These are phyloP conservation scores for Drechslera avenae DNA, from an alignment of 2,329 filamentous ascomycete genomes.

Conservation along the genomic window DNA sequence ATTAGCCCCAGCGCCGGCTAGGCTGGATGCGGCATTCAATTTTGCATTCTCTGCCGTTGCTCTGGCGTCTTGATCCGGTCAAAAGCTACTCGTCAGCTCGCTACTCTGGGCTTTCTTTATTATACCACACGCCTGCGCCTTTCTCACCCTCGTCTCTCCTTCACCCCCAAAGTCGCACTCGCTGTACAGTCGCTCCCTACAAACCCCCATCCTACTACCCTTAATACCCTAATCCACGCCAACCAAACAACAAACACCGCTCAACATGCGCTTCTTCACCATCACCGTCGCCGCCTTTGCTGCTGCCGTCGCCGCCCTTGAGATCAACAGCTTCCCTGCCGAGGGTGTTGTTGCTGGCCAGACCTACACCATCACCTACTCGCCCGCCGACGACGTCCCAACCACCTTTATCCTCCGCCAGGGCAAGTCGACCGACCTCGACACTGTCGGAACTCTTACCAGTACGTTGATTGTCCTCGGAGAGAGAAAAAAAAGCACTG, in stretches of 20 bases:
- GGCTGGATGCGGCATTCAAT: constrained; percentile 30
- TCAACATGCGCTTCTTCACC: constrained; percentile 59
- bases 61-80: constrained; percentile 28
- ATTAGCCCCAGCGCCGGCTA: constrained; percentile 30
- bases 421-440: constrained; percentile 57
- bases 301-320: constrained; percentile 52
- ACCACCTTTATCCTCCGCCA: constrained; percentile 63
- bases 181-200: constrained; percentile 38
- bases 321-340: constrained; percentile 57
- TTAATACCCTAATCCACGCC: constrained; percentile 21
- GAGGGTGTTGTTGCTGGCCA: constrained; percentile 56
- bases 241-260: constrained; percentile 11
- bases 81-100: constrained; percentile 18
- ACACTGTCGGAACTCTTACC: constrained; percentile 57
- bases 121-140: constrained; percentile 15
- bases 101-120: constrained; percentile 20
- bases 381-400: constrained; percentile 50
- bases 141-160: constrained; percentile 21
- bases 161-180: constrained; percentile 22
- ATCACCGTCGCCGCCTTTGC: constrained; percentile 47
- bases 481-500: not conserved
- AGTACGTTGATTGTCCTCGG: constrained; percentile 43
- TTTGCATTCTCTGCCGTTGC: constrained; percentile 43
- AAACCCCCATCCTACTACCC: constrained; percentile 23
- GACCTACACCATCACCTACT: constrained; percentile 56